These are phyloP conservation scores for Capronia coronata DNA, from an alignment of 2,329 filamentous ascomycete genomes.

Conservation along the genomic window DNA sequence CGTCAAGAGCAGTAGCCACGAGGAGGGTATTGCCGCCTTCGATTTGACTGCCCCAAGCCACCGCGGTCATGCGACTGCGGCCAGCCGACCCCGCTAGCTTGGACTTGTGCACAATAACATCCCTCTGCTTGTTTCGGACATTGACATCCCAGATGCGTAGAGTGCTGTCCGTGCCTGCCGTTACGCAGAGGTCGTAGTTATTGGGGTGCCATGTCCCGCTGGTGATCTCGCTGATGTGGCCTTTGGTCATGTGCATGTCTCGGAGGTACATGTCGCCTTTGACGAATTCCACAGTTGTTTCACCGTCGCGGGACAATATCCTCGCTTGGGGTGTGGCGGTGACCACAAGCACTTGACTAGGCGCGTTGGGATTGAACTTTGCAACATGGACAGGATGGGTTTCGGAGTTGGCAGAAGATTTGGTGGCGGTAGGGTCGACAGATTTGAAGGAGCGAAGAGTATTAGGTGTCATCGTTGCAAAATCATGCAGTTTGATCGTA, in stretches of 20 bases:
- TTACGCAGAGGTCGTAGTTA: constrained; percentile 77
- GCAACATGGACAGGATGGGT: constrained; percentile 83
- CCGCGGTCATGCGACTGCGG: constrained; percentile 85
- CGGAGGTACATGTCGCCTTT: constrained; percentile 98
- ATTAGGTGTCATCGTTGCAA: constrained; percentile 89
- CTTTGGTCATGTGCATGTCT: constrained; percentile 97
- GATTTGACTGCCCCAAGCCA: constrained; percentile 71
- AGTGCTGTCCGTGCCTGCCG: constrained; percentile 90
- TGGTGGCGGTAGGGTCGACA: constrained; percentile 76
- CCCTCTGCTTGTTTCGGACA: constrained; percentile 79
- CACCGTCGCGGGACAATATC: constrained; percentile 82
- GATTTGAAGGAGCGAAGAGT: constrained; percentile 91
- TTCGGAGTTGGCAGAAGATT: constrained; percentile 64
- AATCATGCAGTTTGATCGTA: constrained; percentile 87
- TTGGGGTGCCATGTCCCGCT: constrained; percentile 86
- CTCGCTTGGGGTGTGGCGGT: constrained; percentile 86
- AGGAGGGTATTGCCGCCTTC: constrained; percentile 75
- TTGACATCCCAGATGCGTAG: constrained; percentile 96
- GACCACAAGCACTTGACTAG: constrained; percentile 74
- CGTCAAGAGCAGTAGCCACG: constrained; percentile 77
- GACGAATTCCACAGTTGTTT: constrained; percentile 76
- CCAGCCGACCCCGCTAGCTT: constrained; percentile 81
- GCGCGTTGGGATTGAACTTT: constrained; percentile 76
- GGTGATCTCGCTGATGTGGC: constrained; percentile 86
- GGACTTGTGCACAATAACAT: constrained; percentile 94